Base-by-base conservation (phyloP, 2,329 filamentous ascomycete genomes). In the Diaporthe sp. region DNA sequence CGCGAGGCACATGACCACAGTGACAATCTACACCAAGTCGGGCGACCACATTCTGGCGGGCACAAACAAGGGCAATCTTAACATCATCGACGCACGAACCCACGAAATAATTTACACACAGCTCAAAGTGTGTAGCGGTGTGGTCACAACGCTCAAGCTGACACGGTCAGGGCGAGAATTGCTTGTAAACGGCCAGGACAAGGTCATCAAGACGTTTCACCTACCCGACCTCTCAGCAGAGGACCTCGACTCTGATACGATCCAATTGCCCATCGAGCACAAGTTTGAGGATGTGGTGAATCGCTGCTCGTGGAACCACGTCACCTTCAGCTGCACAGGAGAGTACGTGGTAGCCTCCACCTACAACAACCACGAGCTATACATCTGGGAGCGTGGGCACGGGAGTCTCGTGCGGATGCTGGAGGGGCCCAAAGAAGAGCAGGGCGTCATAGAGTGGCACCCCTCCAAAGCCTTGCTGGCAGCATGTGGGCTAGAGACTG, bases 281-380 rank as follows among this genome's bases (percentile, higher is more conserved):
- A 98, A 98, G 81, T 99, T 98, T 79, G 96, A 98, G 83, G 97
- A 99, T 81, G 93, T 98, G 5, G 97, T 99, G 68, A 98, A 99
- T 81, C 92, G 94, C 58, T 86, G 98, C 17, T 95, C 94, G 9
- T 99, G 97, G 97, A 99, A 98, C 80, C 95, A 98, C 80, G 96
- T 98, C 74, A 95, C 96, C 0, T 98, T 99, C 82, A 97, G 95
- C 80, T 93, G 94, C 1, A 97, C 94, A 0, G 96, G 95, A 70
- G 97, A 99, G 83, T 98, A 98, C 81, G 95, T 99, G 53, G 95
- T 95, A 32, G 97, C 97, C 0, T 97, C 95, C 35, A 98, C 97
- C 2, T 98, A 95, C 83, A 98, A 98, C 88, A 99, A 99, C 80
- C 96, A 98, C 79, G 96, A 99, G 83, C 94, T 99, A 77, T 98